Conservation (phyloP, 179 eudicot genomes). For the Nepenthes alata region DNA sequence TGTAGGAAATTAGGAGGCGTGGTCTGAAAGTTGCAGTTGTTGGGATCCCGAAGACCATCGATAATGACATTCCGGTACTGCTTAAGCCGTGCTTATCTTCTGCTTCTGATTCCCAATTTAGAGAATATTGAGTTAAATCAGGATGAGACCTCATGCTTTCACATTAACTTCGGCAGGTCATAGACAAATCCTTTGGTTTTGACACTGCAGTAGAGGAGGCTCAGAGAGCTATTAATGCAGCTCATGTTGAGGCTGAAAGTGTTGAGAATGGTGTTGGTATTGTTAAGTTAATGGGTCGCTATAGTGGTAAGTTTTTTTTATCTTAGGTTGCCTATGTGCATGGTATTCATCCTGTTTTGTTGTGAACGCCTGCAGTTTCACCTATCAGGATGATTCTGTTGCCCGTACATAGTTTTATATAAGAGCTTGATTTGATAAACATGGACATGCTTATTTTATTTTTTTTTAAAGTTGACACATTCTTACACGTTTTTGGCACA, state of each 20-base stretch:
- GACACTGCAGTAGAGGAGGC: conserved; percentile 98
- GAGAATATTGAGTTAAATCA: background rate
- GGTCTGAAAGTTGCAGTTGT: conserved; percentile 77
- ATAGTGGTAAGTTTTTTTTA: conserved; percentile 49
- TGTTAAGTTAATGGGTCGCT: conserved; percentile 90
- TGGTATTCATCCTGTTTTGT: too few species aligned
- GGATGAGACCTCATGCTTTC: background rate
- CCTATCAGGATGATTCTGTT: too few species aligned
- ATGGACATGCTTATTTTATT: too few species aligned
- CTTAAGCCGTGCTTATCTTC: background rate
- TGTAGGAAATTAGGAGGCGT: conserved; percentile 72
- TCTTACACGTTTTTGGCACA: too few species aligned
- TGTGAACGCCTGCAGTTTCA: too few species aligned
- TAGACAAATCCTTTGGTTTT: conserved; percentile 93
- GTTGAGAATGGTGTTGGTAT: conserved; percentile 77
- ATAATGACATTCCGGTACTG: conserved; percentile 89
- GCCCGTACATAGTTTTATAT: too few species aligned
- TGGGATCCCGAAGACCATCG: conserved; percentile 89
- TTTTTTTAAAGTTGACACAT: too few species aligned
- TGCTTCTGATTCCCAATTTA: background rate
- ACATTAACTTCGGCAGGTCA: conserved; percentile 31
- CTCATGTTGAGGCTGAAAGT: conserved; percentile 93
- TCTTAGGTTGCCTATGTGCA: too few species aligned
- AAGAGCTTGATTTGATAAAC: too few species aligned
- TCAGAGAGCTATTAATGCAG: conserved; percentile 90